phyloP scores from a whole-genome alignment of 2,329 filamentous ascomycete genomes.

The Cladosporium cucumerinum region DNA sequence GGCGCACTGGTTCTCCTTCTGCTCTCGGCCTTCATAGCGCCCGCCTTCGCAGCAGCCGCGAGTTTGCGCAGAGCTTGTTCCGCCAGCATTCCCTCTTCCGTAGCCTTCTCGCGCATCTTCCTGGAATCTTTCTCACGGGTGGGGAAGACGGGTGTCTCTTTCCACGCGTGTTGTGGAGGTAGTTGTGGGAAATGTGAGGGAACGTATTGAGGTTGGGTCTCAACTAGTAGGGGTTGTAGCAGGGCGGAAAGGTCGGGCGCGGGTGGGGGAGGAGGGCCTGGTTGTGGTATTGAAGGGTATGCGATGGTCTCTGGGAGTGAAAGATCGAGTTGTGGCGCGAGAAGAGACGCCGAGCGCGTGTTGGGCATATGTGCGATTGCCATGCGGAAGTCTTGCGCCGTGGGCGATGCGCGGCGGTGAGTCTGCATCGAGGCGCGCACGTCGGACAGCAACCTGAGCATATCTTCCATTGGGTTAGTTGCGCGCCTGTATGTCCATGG shows the following conservation, averaged over 20 bases:
- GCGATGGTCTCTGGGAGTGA: conserved; percentile 34
- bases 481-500: background rate
- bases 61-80: conserved; percentile 64
- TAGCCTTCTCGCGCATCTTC: conserved; percentile 55
- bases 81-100: conserved; percentile 62
- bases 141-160: conserved; percentile 56
- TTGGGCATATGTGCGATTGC: conserved; percentile 43
- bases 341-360: conserved; percentile 37
- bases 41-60: conserved; percentile 48
- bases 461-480: conserved; percentile 39
- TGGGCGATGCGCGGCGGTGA: conserved; percentile 53
- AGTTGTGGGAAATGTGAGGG: conserved; percentile 60
- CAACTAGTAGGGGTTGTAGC: conserved; percentile 52
- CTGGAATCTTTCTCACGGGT: conserved; percentile 58
- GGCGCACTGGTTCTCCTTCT: conserved; percentile 35
- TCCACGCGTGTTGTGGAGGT: conserved; percentile 63
- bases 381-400: conserved; percentile 58
- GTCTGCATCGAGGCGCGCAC: conserved; percentile 58
- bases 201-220: conserved; percentile 51
- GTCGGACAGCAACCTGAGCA: conserved; percentile 52
- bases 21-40: conserved; percentile 44
- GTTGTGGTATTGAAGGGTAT: conserved; percentile 40
- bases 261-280: conserved; percentile 39
- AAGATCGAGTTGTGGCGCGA: conserved; percentile 41
- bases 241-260: conserved; percentile 47